Evolutionary conservation across 2,329 filamentous ascomycete species (phyloP), one percentile per base, ranked within the genome.

Genomic region (Cladophialophora chaetospira): DNA sequence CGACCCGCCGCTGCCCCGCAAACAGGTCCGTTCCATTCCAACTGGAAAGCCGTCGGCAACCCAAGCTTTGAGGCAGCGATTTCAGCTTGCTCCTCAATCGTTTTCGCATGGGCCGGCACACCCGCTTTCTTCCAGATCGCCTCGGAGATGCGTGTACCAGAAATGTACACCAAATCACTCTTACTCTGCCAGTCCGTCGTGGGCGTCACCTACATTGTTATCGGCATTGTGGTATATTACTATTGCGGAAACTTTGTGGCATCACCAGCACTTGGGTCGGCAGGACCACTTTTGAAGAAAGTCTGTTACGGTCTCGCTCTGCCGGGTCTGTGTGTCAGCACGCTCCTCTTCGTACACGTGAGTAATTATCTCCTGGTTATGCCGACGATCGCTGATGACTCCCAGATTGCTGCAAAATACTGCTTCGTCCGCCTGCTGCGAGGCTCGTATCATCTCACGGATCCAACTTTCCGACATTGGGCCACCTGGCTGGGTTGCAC

Each of bases 401-500:
- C n/a, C 43, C 69, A 70, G 25, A 69, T 73, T n/a, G 55, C 68
- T 8, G 69, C 67, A 13, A 71, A n/a, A 19, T 60, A 73, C 48
- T 60, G 73, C 47, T 71, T 71, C 52, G 70, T 70, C 13, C 69
- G 70, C 40, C 60, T 71, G 28, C 71, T 69, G 63, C 65, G 68
- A 44, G 65, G 70, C 58, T 69, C 68, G 2, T 61, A 66, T 19
- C 55, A 61, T 23, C 69, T 83, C 4, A 77, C 80, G 60, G 68
- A 47, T 9, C 13, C 19, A 2, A 47, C 44, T 17, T 4, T 71
- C 13, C 81, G 81, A 66, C 80, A 83, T 61, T 82, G 79, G 79
- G 68, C 63, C 0, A 78, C 75, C 0, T 83, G 80, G 80, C 65
- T 82, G 0, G 66, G 71, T 5, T 77, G 76, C 50, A 79, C 76